Conservation (phyloP, 2,329 filamentous ascomycete species). For the Calcarisporium arbuscula region DNA sequence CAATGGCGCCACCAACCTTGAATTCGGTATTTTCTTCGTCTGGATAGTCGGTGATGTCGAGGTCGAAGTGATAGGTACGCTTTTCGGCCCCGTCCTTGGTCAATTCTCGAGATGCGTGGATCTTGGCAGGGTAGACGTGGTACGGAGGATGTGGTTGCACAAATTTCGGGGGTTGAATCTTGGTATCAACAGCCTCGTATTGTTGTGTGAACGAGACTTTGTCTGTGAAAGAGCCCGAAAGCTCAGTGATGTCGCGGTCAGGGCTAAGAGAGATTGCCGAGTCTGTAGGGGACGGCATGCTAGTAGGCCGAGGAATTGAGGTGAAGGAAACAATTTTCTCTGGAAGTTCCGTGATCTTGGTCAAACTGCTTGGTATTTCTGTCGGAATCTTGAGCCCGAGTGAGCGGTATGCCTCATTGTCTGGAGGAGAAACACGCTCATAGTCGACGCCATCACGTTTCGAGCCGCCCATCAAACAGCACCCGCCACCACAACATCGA, state of each 20-base stretch:
- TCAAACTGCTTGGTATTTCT: conserved; percentile 68
- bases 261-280: conserved; percentile 40
- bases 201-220: conserved; percentile 13
- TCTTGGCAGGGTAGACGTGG: conserved; percentile 81
- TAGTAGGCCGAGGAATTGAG: conserved; percentile 38
- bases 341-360: conserved; percentile 65
- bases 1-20: conserved; percentile 93
- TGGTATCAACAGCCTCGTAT: conserved; percentile 42
- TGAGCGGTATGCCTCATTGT: conserved; percentile 79
- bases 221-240: neutral
- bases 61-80: conserved; percentile 93
- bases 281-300: conserved; percentile 37
- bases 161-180: conserved; percentile 73
- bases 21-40: conserved; percentile 81
- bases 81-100: conserved; percentile 89
- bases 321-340: conserved; percentile 68
- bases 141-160: conserved; percentile 94
- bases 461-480: conserved; percentile 47
- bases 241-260: neutral
- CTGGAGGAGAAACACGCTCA: conserved; percentile 53
- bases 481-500: conserved; percentile 59
- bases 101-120: conserved; percentile 78
- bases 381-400: conserved; percentile 70
- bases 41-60: conserved; percentile 93
- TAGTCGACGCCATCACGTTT: conserved; percentile 42